These are phyloP conservation scores for Stachybotrys echinatus DNA, from an alignment of 2,329 filamentous ascomycete species.

Conservation along the genomic window DNA sequence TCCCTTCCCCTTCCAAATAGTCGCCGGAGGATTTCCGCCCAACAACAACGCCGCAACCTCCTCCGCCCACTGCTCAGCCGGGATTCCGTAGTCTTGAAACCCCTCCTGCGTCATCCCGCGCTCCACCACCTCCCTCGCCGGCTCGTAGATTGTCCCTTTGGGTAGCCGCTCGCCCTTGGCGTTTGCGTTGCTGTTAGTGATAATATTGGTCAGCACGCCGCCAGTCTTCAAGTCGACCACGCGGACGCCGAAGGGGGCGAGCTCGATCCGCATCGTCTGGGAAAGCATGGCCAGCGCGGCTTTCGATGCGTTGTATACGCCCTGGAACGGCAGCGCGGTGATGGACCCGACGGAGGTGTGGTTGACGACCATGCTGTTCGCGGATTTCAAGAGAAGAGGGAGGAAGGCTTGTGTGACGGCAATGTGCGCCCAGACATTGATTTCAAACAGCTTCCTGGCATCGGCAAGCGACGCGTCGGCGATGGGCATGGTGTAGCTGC, in stretches of 20 bases:
- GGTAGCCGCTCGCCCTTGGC: background rate
- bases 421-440: slow-evolving; percentile 34
- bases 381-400: slow-evolving; percentile 16
- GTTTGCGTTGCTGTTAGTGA: slow-evolving; percentile 1
- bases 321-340: slow-evolving; percentile 3
- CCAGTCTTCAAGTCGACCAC: slow-evolving; percentile 14
- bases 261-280: slow-evolving; percentile 19
- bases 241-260: slow-evolving; percentile 17
- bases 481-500: slow-evolving; percentile 20
- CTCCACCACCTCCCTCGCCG: slow-evolving; percentile 1
- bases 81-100: background rate
- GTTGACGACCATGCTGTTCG: slow-evolving; percentile 19
- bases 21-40: slow-evolving; percentile 3
- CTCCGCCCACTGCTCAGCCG: slow-evolving; percentile 5
- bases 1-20: slow-evolving; percentile 5
- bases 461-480: slow-evolving; percentile 27
- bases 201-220: slow-evolving; percentile 6
- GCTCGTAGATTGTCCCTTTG: slow-evolving; percentile 5
- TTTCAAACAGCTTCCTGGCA: slow-evolving; percentile 29
- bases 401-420: slow-evolving; percentile 30
- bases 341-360: slow-evolving; percentile 11
- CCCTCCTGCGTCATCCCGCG: slow-evolving; percentile 2
- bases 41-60: slow-evolving; percentile 1
- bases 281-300: slow-evolving; percentile 14
- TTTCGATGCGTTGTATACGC: slow-evolving; percentile 18